Percentiles rank a stretch among this genome's conserved stretches.
These are phyloP conservation scores for Talinum fruticosum DNA, from an alignment of 148 eudicot species.

Conservation along the genomic window DNA sequence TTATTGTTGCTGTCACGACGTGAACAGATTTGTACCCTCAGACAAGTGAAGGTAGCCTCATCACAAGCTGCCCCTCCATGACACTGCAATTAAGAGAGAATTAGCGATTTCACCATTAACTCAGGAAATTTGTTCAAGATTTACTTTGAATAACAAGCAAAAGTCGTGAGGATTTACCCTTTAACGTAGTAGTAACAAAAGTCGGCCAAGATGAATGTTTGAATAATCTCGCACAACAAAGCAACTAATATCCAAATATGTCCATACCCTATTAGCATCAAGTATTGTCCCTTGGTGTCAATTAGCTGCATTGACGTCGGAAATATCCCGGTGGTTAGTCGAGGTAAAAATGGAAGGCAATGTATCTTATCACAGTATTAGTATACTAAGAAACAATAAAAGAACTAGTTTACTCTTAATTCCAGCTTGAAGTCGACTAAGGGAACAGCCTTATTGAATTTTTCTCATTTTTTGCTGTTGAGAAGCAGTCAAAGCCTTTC, in stretches of 20 bases:
- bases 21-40: neutral
- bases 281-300: slow-evolving; percentile 45
- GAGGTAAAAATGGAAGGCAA: neutral
- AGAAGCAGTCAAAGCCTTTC: too few species aligned
- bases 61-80: slow-evolving; percentile 50
- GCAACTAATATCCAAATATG: slow-evolving; percentile 53
- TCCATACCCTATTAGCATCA: slow-evolving; percentile 50
- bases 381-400: too few species aligned
- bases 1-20: neutral
- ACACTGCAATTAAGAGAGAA: slow-evolving; percentile 35
- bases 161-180: slow-evolving; percentile 35
- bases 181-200: slow-evolving; percentile 79
- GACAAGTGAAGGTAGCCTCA: slow-evolving; percentile 45
- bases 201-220: slow-evolving; percentile 77
- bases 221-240: slow-evolving; percentile 56
- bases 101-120: neutral
- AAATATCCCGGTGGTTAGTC: neutral
- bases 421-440: too few species aligned
- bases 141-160: neutral
- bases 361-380: neutral
- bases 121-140: neutral
- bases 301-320: slow-evolving; percentile 40
- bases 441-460: too few species aligned
- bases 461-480: too few species aligned
- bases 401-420: too few species aligned